Conservation (phyloP, 306 rosid species). For the Rosa rugosa region DNA sequence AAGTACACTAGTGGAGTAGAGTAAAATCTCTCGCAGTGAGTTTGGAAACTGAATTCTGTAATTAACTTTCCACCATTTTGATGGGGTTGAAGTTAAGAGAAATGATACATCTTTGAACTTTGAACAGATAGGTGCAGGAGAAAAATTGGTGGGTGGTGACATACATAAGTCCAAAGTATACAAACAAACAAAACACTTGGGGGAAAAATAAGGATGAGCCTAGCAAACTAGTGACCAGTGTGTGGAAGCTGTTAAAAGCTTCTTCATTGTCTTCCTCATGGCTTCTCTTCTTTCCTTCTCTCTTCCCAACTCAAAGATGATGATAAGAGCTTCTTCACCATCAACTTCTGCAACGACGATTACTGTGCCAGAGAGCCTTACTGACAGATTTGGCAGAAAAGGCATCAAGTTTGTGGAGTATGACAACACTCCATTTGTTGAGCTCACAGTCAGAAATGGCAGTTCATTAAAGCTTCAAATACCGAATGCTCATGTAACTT, state of each 20-base stretch:
- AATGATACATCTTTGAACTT: too few species aligned
- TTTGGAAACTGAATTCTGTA: too few species aligned
- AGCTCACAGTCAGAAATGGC: slow-evolving; percentile 78
- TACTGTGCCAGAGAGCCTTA: slow-evolving; percentile 55
- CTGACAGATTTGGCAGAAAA: slow-evolving; percentile 64
- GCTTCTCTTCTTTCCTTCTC: slow-evolving; percentile 85
- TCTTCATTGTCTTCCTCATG: slow-evolving; percentile 49
- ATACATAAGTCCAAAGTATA: slow-evolving; percentile 15
- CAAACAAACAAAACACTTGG: slow-evolving; percentile 34
- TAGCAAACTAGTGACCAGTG: slow-evolving; percentile 32
- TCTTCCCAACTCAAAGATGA: slow-evolving; percentile 56
- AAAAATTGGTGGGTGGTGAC: background rate
- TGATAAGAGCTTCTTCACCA: slow-evolving; percentile 47
- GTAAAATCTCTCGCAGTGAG: too few species aligned
- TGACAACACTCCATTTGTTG: slow-evolving; percentile 55
- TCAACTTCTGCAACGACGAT: slow-evolving; percentile 27
- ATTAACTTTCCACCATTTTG: too few species aligned
- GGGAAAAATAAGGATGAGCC: slow-evolving; percentile 42
- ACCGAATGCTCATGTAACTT: slow-evolving; percentile 84
- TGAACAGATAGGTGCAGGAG: background rate
- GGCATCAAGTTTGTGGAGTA: slow-evolving; percentile 75
- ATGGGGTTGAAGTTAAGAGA: too few species aligned
- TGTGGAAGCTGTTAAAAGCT: slow-evolving; percentile 48
- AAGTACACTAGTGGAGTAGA: too few species aligned
- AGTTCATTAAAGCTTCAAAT: slow-evolving; percentile 83